Evolutionary conservation across 2,329 filamentous ascomycete species (phyloP), one percentile per base, ranked within the genome.

Genomic region (Nigrospora osmanthi): DNA sequence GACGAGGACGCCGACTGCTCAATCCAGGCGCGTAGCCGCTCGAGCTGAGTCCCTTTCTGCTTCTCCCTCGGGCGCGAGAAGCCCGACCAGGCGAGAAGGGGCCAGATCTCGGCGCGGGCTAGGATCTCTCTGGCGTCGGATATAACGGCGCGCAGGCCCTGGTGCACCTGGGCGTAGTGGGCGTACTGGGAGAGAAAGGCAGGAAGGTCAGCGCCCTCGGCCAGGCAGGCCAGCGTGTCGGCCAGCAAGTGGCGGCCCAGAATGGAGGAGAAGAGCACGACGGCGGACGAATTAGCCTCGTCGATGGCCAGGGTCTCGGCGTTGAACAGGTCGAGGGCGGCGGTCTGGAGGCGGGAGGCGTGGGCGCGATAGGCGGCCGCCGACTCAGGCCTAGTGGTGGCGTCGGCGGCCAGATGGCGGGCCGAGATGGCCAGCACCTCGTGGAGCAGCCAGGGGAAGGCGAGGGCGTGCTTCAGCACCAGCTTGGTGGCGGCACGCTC

Each of bases 361-460:
- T 51, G 49, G 49, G 58, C 50, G 40, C 52, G 49, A 43, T 58
- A 59, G 16, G 52, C 47, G 7, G 50, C 46, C 0, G 55, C 48
- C 10, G 46, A 48, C 11, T 52, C 49, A 1, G 58, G 60, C 10
- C 54, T 48, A 2, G 62, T 30, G 10, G 10, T 35, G 13, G 3
- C 35, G 10, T 17, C 12, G 32, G 49, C 52, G 4, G 63, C 58
- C 2, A 66, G 50, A 42, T 65, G 63, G 3, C 59, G 56, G 2
- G 66, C 58, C 13, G 64, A 64, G 35, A 64, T 60, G 23, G 64
- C 62, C 14, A 68, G 57, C 11, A 68, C 42, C 44, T 61, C 52
- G 47, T 67, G 54, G 41, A 69, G 50, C 28, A 69, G 57, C 45
- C 62, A 68, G 2, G 64, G 62, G 2, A 52, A 47, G 6, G 54